phyloP scores from a whole-genome alignment of 2,329 filamentous ascomycete species.

The Cladosporium sphaerospermum region DNA sequence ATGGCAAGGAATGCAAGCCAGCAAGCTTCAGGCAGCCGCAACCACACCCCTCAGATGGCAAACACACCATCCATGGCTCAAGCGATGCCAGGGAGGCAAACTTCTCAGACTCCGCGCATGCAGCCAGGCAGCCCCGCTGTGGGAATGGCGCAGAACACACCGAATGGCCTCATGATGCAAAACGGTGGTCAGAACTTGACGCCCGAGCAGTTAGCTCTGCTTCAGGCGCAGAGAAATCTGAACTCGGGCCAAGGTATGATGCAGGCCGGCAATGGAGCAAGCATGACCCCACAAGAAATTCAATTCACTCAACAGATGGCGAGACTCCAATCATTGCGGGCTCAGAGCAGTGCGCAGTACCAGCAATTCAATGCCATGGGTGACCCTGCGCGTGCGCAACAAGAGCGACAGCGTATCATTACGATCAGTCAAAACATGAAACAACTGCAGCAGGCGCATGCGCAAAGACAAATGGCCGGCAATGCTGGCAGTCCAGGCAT shows the following conservation, averaged over 20 bases:
- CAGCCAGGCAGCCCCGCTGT: constrained; percentile 29
- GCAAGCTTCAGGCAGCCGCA: constrained; percentile 29
- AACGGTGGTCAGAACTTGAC: constrained; percentile 23
- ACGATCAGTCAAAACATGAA: neutral
- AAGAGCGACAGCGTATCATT: neutral
- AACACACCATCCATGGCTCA: constrained; percentile 33
- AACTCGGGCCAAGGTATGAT: neutral
- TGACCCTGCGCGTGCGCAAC: neutral
- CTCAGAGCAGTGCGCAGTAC: neutral
- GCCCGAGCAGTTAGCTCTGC: constrained; percentile 27
- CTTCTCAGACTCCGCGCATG: constrained; percentile 33
- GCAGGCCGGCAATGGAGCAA: constrained; percentile 8
- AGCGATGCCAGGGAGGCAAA: constrained; percentile 29
- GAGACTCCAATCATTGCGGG: neutral
- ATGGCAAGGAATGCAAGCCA: constrained; percentile 35
- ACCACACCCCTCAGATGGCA: constrained; percentile 34
- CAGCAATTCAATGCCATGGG: neutral
- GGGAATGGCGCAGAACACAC: constrained; percentile 23
- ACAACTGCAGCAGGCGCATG: constrained; percentile 9
- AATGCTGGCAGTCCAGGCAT: constrained; percentile 7
- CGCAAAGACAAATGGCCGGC: constrained; percentile 2
- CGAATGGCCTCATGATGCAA: constrained; percentile 24
- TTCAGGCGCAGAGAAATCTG: constrained; percentile 20
- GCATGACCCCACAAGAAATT: constrained; percentile 9
- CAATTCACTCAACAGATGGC: constrained; percentile 10